phyloP scores from a whole-genome alignment of 345 rosid species.

The Cardamine resedifolia region DNA sequence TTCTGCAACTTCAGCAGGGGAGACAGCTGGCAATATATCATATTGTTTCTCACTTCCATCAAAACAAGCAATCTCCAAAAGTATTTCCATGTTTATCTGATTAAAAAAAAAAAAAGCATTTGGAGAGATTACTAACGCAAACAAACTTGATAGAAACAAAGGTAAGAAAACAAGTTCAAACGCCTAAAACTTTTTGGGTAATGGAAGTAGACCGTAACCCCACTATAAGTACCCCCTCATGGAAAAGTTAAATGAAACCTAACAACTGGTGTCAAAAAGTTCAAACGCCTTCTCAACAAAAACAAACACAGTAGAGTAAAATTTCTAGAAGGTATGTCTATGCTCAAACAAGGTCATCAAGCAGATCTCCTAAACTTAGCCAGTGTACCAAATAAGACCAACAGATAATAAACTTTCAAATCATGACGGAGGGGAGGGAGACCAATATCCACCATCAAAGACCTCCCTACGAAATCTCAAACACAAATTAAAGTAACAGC shows the following conservation, averaged over 20 bases:
- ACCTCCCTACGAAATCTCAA: conserved; percentile 1
- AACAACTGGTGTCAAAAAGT: not conserved
- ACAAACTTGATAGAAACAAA: conserved; percentile 14
- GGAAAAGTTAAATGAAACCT: conserved; percentile 4
- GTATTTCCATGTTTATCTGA: conserved; percentile 57
- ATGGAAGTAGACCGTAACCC: not conserved
- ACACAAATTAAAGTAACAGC: conserved; percentile 3
- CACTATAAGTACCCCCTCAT: not conserved
- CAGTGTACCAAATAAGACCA: conserved; percentile 2
- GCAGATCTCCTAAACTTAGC: not conserved
- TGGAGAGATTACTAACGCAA: conserved; percentile 8
- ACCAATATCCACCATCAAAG: not conserved
- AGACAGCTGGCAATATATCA: conserved; percentile 44
- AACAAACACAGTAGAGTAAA: not conserved
- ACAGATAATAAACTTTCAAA: not conserved
- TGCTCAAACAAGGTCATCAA: conserved; percentile 7
- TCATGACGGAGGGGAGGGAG: not conserved
- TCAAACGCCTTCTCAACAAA: not conserved
- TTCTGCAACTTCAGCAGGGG: conserved; percentile 54
- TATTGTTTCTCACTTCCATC: conserved; percentile 57
- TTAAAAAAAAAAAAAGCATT: conserved; percentile 35
- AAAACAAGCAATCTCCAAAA: conserved; percentile 74
- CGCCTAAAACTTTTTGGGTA: not conserved
- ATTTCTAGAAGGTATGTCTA: not conserved
- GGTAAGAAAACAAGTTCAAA: not conserved